A percentile compares a stretch with the other conserved stretches of the same genome.
Conservation (phyloP, 2,329 filamentous ascomycete species). For the Metarhizium humberi region DNA sequence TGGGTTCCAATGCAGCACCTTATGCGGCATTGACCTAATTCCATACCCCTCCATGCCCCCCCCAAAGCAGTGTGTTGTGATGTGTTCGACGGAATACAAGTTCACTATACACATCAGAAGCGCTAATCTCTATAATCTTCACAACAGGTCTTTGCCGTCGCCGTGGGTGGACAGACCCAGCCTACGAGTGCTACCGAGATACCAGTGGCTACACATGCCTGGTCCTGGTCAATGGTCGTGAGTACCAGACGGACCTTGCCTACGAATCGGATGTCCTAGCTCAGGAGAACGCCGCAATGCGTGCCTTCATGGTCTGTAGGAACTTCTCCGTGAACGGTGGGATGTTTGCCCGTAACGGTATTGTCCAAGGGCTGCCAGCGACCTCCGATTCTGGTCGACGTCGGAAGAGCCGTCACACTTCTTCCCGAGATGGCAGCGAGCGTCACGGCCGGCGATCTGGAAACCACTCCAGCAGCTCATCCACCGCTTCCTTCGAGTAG, state of each 20-base stretch:
- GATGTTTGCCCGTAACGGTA: slow-evolving; percentile 66
- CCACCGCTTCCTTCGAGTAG: slow-evolving; percentile 49
- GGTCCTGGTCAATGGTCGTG: slow-evolving; percentile 89
- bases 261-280: slow-evolving; percentile 77
- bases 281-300: slow-evolving; percentile 88
- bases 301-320: slow-evolving; percentile 93
- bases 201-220: slow-evolving; percentile 75
- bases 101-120: background rate
- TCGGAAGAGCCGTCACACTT: slow-evolving; percentile 43
- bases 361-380: slow-evolving; percentile 56
- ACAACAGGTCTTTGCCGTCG: slow-evolving; percentile 81
- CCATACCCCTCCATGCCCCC: background rate
- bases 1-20: slow-evolving; percentile 26
- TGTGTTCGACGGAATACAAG: background rate
- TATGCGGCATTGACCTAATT: slow-evolving; percentile 12
- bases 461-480: slow-evolving; percentile 54
- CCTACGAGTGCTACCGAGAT: slow-evolving; percentile 74
- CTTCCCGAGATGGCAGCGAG: slow-evolving; percentile 35
- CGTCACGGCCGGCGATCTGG: slow-evolving; percentile 41
- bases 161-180: slow-evolving; percentile 85
- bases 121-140: background rate
- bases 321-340: slow-evolving; percentile 97
- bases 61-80: background rate
- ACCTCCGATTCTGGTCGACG: slow-evolving; percentile 37
- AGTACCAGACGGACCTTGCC: slow-evolving; percentile 84